A percentile compares a stretch with the other conserved stretches of the same genome.
These are phyloP conservation scores for Mortierella sp. DNA, from an alignment of 371 early-diverging fungal genomes.

Conservation along the genomic window DNA sequence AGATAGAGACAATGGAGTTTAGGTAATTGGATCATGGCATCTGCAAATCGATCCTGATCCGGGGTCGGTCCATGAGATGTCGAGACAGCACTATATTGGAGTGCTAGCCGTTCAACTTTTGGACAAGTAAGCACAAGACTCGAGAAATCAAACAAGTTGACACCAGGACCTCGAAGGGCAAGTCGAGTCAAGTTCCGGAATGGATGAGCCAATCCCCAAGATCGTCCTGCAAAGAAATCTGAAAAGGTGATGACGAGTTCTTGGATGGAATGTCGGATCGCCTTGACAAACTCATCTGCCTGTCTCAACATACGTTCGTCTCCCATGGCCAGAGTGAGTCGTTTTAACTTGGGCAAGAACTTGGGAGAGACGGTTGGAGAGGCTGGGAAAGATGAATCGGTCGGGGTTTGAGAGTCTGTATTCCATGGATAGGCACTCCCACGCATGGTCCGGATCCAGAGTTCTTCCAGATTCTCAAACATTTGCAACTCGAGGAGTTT, in stretches of 20 bases:
- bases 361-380: too few species aligned
- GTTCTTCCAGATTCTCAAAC: constrained; percentile 27
- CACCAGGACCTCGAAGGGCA: constrained; percentile 14
- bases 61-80: too few species aligned
- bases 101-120: constrained; percentile 14
- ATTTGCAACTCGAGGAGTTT: constrained; percentile 12
- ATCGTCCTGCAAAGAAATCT: not conserved
- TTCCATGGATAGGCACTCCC: too few species aligned
- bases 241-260: constrained; percentile 15
- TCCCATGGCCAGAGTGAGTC: too few species aligned
- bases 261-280: constrained; percentile 4
- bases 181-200: constrained; percentile 15
- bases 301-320: too few species aligned
- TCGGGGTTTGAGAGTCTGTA: too few species aligned
- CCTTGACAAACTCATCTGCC: too few species aligned
- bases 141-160: constrained; percentile 5
- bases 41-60: constrained; percentile 2
- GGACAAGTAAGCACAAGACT: constrained; percentile 20
- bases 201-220: constrained; percentile 5
- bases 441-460: constrained; percentile 10
- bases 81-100: constrained; percentile 8
- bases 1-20: constrained; percentile 18
- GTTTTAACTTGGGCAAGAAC: too few species aligned
- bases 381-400: too few species aligned
- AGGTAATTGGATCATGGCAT: constrained; percentile 4